Evolutionary conservation across 371 early-diverging fungal species (phyloP), one percentile per base, ranked within the genome.

Genomic region (Syncephalis fuscata): DNA sequence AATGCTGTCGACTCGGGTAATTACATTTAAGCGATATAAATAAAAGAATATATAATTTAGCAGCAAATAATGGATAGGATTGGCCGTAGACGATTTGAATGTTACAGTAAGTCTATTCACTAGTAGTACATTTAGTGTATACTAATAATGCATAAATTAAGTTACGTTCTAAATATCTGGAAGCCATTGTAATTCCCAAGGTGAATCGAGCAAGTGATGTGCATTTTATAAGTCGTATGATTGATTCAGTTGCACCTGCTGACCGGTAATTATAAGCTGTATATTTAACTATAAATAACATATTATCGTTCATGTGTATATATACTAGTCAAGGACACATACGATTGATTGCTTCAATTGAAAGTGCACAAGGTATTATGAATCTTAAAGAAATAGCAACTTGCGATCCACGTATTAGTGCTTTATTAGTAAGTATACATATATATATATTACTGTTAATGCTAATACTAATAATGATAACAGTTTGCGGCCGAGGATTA

Each of bases 401-500:
- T 4, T 67, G 79, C 0, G 79, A 80, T 48, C 68, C 75, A 20
- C 67, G 82, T 9, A 62, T 87, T 15, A 85, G 84, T 57, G 83
- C 83, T 2, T 58, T 88, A 32, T 65, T 76, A 60, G 83, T 81
- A 71, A 65, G 65, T 53, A 17, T 39, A 15, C 23, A 10, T 39
- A 8, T 26, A 23, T 36, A 11, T 20, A 16, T 48, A 11, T n/a
- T n/a, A n/a, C n/a, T n/a, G n/a, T n/a, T n/a, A n/a, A n/a, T n/a
- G n/a, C n/a, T n/a, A n/a, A n/a, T n/a, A n/a, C n/a, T n/a, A n/a
- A n/a, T n/a, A n/a, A n/a, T n/a, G n/a, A n/a, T n/a, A n/a, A n/a
- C 63, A 76, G 80, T 87, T 90, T 68, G 92, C 92, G n/a, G 82
- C 90, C 9, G 92, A 93, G 61, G 94, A 93, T 63, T 91, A 81